Evolutionary conservation across 2,329 filamentous ascomycete species (phyloP), one percentile per base, ranked within the genome.

Genomic region (Aspergillus puulaauensis): DNA sequence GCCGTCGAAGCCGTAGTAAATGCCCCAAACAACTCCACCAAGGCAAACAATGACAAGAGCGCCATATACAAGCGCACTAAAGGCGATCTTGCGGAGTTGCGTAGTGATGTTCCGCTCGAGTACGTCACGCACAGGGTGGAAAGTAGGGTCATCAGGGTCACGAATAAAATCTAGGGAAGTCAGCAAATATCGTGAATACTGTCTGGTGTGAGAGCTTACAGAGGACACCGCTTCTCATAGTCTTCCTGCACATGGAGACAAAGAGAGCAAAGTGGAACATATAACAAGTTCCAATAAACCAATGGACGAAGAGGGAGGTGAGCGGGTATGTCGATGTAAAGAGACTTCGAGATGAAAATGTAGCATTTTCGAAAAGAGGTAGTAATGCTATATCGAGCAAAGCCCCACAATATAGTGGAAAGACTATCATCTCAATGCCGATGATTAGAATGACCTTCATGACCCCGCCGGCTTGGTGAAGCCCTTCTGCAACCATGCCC

Each of bases 191-290:
- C 11, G 37, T 46, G 8, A 48, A 48, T 15, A 54, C 33, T 31
- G 7, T 21, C 17, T 63, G 53, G 63, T 57, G 11, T 52, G 27
- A 43, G 0, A 45, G 82, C 88, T 83, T 80, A 91, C 88, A 98
- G 58, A 99, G 81, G 41, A 99, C 95, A 52, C 95, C 95, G 65
- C 87, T 91, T 62, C 95, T 88, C 88, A 99, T 90, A 58, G 98
- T 96, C 78, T 96, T 97, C 61, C 95, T 88, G 75, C 95, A 99
- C 93, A 99, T 98, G 56, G 93, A 96, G 17, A 99, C 95, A 71
- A 99, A 99, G 3, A 99, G 83, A 5, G 95, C 95, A 72, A 99
- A 99, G 73, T 99, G 95, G 77, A 99, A 99, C 96, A 99, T 99
- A 75, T 99, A 99, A 62, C 93, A 96, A 3, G 95, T 99, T 49